These are phyloP conservation scores for Pseudisothecium myosuroides DNA, from an alignment of 225 moss, liverwort and hornwort species.

Conservation along the genomic window DNA sequence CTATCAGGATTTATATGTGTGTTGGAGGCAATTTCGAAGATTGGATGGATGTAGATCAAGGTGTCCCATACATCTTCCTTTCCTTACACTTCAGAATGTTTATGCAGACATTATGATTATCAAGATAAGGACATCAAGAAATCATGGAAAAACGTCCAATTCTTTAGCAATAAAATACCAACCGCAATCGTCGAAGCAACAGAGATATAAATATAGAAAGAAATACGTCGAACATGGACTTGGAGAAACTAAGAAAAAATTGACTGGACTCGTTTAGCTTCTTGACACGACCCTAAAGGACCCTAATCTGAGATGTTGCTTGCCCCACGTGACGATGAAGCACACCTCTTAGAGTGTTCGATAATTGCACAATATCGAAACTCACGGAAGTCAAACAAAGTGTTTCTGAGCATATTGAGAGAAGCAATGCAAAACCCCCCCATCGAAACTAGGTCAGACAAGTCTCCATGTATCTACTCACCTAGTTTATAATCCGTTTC, in stretches of 20 bases:
- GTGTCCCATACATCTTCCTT: not conserved
- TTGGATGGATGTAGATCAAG: not conserved
- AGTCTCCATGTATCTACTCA: not conserved
- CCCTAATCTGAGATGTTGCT: not conserved
- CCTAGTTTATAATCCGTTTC: constrained; percentile 1
- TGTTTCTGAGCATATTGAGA: not conserved
- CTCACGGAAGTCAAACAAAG: not conserved
- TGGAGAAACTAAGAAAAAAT: not conserved
- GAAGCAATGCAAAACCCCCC: not conserved
- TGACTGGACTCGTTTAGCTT: not conserved
- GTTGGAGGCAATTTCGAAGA: not conserved
- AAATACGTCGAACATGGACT: not conserved
- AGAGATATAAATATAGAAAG: not conserved
- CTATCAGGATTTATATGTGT: not conserved
- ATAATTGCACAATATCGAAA: not conserved
- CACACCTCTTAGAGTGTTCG: not conserved
- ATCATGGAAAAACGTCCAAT: not conserved
- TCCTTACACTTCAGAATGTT: not conserved
- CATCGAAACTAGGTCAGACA: not conserved
- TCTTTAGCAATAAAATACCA: not conserved
- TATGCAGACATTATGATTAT: not conserved
- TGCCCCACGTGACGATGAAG: not conserved
- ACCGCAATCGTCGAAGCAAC: not conserved
- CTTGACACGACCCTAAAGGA: not conserved
- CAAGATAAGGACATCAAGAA: not conserved